These are phyloP conservation scores for Cordyceps cicadae DNA, from an alignment of 2,329 filamentous ascomycete genomes.

Conservation along the genomic window DNA sequence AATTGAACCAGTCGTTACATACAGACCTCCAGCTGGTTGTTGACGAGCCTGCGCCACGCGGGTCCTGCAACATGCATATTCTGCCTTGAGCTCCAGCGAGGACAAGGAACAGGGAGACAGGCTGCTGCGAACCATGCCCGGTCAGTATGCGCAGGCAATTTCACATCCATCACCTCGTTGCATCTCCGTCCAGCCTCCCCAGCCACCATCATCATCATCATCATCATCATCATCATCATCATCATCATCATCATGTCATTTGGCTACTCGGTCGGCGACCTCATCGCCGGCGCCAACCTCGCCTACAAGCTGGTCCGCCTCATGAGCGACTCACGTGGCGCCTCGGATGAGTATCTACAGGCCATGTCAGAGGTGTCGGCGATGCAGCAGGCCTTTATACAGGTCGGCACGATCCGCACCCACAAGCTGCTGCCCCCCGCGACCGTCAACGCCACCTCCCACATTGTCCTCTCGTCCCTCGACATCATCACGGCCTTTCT, in stretches of 20 bases:
- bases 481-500: background rate
- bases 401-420: background rate
- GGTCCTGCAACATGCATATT: background rate
- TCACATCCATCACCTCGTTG: no score
- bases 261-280: background rate
- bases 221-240: no score
- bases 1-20: no score
- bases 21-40: no score
- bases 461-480: background rate
- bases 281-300: background rate
- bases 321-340: background rate
- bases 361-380: background rate
- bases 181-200: no score
- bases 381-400: background rate
- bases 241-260: background rate
- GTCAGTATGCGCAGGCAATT: no score
- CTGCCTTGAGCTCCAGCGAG: background rate
- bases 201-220: background rate
- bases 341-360: background rate
- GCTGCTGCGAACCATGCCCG: no score
- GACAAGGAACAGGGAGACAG: background rate
- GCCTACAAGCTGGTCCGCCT: background rate
- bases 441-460: background rate
- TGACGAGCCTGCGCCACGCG: no score
- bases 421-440: background rate